Conservation (phyloP, 179 eudicot genomes). For the Heliamphora pulchella region DNA sequence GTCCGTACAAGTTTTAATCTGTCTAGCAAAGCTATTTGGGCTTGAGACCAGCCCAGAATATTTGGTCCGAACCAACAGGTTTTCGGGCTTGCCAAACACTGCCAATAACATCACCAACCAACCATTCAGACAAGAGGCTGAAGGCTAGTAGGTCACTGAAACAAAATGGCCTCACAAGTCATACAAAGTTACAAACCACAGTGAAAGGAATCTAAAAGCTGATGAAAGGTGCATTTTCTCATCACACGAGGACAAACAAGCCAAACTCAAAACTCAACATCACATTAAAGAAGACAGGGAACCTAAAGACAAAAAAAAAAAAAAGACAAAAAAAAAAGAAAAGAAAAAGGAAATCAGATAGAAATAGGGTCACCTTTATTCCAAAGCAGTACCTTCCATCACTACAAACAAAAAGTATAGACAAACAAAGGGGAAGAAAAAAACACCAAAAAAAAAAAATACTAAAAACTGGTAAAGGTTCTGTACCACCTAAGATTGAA, state of each 20-base stretch:
- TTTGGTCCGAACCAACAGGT: background rate
- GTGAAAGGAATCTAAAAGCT: background rate
- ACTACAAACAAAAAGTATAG: constrained; percentile 14
- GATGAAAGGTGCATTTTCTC: constrained; percentile 1
- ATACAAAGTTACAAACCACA: background rate
- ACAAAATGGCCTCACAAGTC: constrained; percentile 7
- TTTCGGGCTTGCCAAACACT: background rate
- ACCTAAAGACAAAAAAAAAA: background rate
- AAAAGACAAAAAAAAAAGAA: background rate
- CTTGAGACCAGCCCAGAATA: no score
- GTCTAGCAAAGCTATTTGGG: no score
- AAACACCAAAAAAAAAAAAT: background rate
- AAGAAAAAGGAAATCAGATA: background rate
- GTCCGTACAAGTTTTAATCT: no score
- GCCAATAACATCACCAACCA: constrained; percentile 18
- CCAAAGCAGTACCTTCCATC: background rate
- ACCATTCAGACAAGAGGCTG: constrained; percentile 20
- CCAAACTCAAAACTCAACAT: background rate
- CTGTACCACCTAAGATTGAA: constrained; percentile 15
- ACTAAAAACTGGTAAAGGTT: background rate
- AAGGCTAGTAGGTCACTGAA: constrained; percentile 17
- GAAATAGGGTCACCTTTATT: constrained; percentile 11
- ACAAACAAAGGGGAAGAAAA: constrained; percentile 9
- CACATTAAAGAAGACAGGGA: no score
- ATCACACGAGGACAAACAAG: constrained; percentile 11